These are phyloP conservation scores for Potentilla sterilis DNA, from an alignment of 306 rosid genomes.

Conservation along the genomic window DNA sequence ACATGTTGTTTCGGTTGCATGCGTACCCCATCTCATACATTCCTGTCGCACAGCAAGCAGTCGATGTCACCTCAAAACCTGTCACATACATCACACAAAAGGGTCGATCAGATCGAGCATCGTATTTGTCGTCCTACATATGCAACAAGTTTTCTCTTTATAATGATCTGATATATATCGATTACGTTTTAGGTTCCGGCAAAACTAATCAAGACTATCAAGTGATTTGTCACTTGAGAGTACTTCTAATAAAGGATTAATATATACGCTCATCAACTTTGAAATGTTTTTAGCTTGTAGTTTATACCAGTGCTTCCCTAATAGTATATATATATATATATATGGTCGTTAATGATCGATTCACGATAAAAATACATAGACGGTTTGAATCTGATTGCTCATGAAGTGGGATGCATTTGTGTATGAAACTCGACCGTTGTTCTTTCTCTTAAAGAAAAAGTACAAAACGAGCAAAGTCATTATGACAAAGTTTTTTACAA, in stretches of 20 bases:
- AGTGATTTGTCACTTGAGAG: no score
- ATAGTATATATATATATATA: no score
- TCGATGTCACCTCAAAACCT: constrained; percentile 39
- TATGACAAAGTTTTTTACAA: neutral
- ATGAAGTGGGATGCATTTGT: neutral
- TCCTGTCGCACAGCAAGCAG: constrained; percentile 51
- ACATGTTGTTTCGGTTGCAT: constrained; percentile 33
- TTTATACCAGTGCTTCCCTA: no score
- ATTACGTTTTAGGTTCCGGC: no score
- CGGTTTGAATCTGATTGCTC: no score
- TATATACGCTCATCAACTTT: neutral
- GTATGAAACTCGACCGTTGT: no score
- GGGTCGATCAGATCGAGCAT: neutral
- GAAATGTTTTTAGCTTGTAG: neutral
- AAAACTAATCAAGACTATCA: no score
- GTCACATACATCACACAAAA: neutral
- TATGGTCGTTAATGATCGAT: no score
- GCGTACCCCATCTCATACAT: constrained; percentile 56
- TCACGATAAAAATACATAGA: neutral
- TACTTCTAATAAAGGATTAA: no score
- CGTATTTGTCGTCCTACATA: neutral
- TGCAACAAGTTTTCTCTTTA: neutral
- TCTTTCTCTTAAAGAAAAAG: no score
- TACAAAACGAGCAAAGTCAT: neutral
- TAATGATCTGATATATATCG: neutral